Percentiles rank a stretch among this genome's conserved stretches.
Conservation (phyloP, 805 yeast genomes). For the Yamadazyma paraphyllophila region DNA sequence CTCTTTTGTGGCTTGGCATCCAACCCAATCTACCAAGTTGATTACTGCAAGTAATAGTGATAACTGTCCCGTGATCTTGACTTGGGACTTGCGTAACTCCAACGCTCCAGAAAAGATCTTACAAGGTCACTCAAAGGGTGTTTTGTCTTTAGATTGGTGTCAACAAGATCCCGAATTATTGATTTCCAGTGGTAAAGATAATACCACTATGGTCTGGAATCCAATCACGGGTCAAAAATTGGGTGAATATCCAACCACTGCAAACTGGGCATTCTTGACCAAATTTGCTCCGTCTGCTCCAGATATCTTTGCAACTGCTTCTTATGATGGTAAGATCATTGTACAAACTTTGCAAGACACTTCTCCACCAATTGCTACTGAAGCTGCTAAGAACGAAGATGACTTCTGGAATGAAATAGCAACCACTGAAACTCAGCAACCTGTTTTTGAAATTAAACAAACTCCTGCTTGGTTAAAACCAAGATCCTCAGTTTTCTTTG, state of each 20-base stretch:
- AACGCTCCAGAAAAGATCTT: constrained; percentile 81
- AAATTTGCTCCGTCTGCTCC: constrained; percentile 87
- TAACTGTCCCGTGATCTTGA: constrained; percentile 69
- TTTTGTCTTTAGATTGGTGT: constrained; percentile 93
- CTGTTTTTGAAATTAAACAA: constrained; percentile 67
- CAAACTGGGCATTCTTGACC: constrained; percentile 92
- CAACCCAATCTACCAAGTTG: constrained; percentile 78
- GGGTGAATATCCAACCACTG: constrained; percentile 87
- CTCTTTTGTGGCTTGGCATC: constrained; percentile 93
- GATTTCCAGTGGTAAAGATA: constrained; percentile 91
- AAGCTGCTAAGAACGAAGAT: constrained; percentile 48
- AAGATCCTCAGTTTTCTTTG: constrained; percentile 76
- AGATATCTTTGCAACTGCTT: constrained; percentile 83
- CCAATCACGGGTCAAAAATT: constrained; percentile 69
- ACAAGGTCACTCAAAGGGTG: constrained; percentile 83
- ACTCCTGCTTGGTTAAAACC: constrained; percentile 88
- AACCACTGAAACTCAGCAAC: constrained; percentile 65
- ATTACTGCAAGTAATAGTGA: constrained; percentile 87
- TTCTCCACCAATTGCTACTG: constrained; percentile 50
- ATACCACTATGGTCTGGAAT: constrained; percentile 86
- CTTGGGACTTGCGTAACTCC: constrained; percentile 95
- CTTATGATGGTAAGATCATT: constrained; percentile 79
- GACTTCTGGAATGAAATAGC: constrained; percentile 86
- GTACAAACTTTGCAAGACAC: constrained; percentile 90
- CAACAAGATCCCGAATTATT: constrained; percentile 71